Conservation (phyloP, 495 filamentous ascomycete genomes). For the Talaromyces proteolyticus region DNA sequence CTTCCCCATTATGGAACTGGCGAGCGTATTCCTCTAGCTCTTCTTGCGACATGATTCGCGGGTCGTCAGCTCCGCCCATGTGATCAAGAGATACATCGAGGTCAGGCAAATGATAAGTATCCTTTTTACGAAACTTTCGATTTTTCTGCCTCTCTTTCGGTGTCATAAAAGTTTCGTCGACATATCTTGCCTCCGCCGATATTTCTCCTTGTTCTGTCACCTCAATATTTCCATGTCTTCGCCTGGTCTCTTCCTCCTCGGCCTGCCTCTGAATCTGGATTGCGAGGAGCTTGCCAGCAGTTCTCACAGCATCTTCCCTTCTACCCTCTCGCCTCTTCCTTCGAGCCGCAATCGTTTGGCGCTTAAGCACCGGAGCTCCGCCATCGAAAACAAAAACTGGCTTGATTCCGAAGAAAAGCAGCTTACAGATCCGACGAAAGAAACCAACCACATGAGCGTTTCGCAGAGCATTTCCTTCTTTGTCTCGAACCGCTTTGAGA, state of each 20-base stretch:
- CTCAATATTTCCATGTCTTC: conserved; percentile 41
- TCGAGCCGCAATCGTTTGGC: conserved; percentile 77
- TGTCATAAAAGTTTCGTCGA: conserved; percentile 79
- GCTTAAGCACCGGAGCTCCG: conserved; percentile 83
- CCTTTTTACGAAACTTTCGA: conserved; percentile 81
- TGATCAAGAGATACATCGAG: conserved; percentile 66
- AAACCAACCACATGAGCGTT: conserved; percentile 96
- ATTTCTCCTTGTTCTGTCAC: conserved; percentile 55
- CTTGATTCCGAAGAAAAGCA: conserved; percentile 92
- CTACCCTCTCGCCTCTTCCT: conserved; percentile 80
- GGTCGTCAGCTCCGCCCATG: conserved; percentile 88
- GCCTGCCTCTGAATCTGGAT: conserved; percentile 85
- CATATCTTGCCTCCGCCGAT: conserved; percentile 77
- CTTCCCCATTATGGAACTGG: conserved; percentile 88
- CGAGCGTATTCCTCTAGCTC: conserved; percentile 89
- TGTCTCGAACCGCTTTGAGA: conserved; percentile 95
- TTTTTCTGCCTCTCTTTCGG: conserved; percentile 65
- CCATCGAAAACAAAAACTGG: conserved; percentile 99
- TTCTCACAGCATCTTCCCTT: conserved; percentile 85
- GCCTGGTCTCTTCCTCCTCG: conserved; percentile 72
- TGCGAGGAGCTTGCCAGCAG: conserved; percentile 83
- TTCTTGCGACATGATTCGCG: conserved; percentile 88
- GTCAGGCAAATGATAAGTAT: conserved; percentile 90
- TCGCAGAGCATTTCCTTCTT: conserved; percentile 92
- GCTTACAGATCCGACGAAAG: conserved; percentile 95